Base-by-base conservation (phyloP, 2,329 filamentous ascomycete species). In the Botrytis pseudocinerea region DNA sequence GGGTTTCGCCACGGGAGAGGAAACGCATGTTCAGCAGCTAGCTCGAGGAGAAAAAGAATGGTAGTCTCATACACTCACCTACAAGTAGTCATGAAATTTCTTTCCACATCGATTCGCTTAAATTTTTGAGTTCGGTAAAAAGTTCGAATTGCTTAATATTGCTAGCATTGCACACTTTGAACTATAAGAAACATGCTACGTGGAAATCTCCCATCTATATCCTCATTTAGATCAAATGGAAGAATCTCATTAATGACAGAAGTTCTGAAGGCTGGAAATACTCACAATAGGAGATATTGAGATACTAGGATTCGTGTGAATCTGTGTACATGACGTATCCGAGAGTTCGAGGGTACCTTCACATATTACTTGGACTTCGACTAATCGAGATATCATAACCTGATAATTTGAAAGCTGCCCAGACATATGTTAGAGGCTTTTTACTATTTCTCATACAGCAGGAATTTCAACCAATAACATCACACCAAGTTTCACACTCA, bases 21-120 rank as follows among this genome's bases (percentile, higher is more conserved):
- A 25, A 3, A 54, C 2, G 1, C 18, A 14, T 28, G 8, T 25
- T 28, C 25, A 18, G 25, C 25, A 18, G 2, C 25, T 14, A 5
- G 6, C 25, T 28, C 51, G 14, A 54, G 51, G 10, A 54, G n/a
- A 54, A 28, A 14, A 16, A 28, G 7, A 54, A 12, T 54, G 12
- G 5, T 0, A 54, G 12, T 28, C 1, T 14, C 6, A n/a, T 54
- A 0, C 25, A 6, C 12, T 54, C 0, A 12, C 6, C 5, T 28
- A 3, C 2, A 54, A 54, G n/a, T 54, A 14, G 51, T 6, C 25
- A 54, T 28, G 6, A 54, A 28, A 12, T 4, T 54, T 54, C 25
- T 54, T 16, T 18, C n/a, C 14, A 16, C 5, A 28, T 18, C 14
- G 51, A 28, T 28, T 54, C 51, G 51, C 51, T 54, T 28, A 7